Evolutionary conservation across 2,329 filamentous ascomycete genomes (phyloP).

Genomic region (Diaporthe capsici): DNA sequence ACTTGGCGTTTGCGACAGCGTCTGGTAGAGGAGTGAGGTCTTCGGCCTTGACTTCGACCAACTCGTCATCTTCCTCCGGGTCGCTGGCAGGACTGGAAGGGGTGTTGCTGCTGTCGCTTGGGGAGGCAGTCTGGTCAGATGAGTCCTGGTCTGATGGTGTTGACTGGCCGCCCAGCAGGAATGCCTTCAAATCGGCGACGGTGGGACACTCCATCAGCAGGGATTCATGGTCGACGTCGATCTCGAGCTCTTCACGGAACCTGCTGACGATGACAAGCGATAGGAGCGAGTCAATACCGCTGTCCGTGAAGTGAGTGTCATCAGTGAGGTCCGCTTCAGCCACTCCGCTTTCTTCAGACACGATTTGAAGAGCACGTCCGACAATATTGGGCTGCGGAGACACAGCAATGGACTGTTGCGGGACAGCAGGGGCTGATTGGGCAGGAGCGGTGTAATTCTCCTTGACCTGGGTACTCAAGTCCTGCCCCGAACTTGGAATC

Average conservation of each 20-base stretch:
- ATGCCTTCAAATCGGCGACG: constrained; percentile 63
- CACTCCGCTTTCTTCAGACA: constrained; percentile 70
- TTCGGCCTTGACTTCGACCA: constrained; percentile 62
- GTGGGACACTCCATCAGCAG: constrained; percentile 69
- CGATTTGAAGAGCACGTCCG: constrained; percentile 63
- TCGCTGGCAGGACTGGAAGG: constrained; percentile 67
- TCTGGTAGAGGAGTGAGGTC: constrained; percentile 48
- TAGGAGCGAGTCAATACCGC: constrained; percentile 74
- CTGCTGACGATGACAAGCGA: constrained; percentile 70
- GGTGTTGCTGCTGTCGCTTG: constrained; percentile 15
- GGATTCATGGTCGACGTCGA: constrained; percentile 66
- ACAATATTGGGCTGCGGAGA: constrained; percentile 38
- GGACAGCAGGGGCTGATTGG: neutral
- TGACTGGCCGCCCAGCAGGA: constrained; percentile 54
- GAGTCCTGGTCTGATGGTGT: constrained; percentile 50
- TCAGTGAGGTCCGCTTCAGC: constrained; percentile 67
- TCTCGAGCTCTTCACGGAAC: constrained; percentile 69
- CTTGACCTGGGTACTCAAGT: constrained; percentile 53
- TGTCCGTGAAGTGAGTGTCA: constrained; percentile 67
- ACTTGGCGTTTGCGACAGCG: neutral
- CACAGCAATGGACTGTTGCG: neutral
- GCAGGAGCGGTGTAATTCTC: constrained; percentile 57
- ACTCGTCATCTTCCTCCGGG: constrained; percentile 65
- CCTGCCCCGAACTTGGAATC: constrained; percentile 44
- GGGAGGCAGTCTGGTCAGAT: constrained; percentile 49